phyloP scores from a whole-genome alignment of 2,329 filamentous ascomycete species.

The Pseudonectria buxi region DNA sequence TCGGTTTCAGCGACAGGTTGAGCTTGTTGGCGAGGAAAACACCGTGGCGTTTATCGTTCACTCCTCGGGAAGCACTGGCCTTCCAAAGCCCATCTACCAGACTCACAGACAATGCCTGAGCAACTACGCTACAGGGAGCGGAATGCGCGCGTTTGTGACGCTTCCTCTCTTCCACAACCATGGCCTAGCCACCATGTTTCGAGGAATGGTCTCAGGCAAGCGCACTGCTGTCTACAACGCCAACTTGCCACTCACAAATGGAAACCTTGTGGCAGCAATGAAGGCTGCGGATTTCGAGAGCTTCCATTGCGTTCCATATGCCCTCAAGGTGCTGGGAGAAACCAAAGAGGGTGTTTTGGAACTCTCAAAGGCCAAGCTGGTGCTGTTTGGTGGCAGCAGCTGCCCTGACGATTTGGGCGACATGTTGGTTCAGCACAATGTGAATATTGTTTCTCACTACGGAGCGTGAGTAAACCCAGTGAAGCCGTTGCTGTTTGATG shows the following conservation, averaged over 20 bases:
- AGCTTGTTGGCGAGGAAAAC: conserved; percentile 13
- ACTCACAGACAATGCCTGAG: conserved; percentile 44
- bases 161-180: conserved; percentile 55
- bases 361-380: conserved; percentile 40
- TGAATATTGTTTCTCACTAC: conserved; percentile 49
- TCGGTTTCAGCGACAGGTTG: conserved; percentile 4
- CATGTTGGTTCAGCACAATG: conserved; percentile 40
- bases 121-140: conserved; percentile 35
- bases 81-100: conserved; percentile 57
- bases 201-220: conserved; percentile 44
- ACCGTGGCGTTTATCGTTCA: conserved; percentile 27
- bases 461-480: conserved; percentile 45
- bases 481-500: no score
- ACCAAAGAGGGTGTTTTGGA: conserved; percentile 43
- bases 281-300: conserved; percentile 32
- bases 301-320: conserved; percentile 56
- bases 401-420: conserved; percentile 53
- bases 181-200: conserved; percentile 48
- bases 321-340: conserved; percentile 55
- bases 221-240: conserved; percentile 49
- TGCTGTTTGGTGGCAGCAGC: conserved; percentile 49
- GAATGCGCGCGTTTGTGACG: conserved; percentile 45
- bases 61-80: conserved; percentile 48
- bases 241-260: conserved; percentile 45
- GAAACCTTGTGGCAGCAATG: conserved; percentile 40